Conservation (phyloP, 2,329 filamentous ascomycete species). For the Monilinia fructigena region DNA sequence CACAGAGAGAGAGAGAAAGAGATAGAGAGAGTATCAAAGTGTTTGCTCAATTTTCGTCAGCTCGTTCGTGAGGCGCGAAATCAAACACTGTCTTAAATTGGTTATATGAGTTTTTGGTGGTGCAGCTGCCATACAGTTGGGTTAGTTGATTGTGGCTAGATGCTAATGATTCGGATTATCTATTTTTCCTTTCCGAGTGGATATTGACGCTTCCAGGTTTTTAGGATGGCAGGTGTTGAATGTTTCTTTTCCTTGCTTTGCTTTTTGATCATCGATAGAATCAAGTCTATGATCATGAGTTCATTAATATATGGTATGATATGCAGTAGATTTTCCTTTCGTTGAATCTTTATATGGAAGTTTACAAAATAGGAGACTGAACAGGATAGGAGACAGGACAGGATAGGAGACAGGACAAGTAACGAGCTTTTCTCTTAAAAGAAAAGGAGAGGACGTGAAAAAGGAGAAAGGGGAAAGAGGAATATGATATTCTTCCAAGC, state of each 20-base stretch:
- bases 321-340: too few species aligned
- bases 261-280: too few species aligned
- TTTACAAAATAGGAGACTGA: background rate
- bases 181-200: slow-evolving; percentile 8
- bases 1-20: too few species aligned
- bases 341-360: background rate
- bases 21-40: background rate
- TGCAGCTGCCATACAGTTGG: background rate
- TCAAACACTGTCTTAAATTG: slow-evolving; percentile 6
- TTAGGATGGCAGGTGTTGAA: too few species aligned
- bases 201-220: background rate
- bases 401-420: too few species aligned
- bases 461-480: background rate
- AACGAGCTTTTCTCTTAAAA: background rate
- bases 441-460: background rate
- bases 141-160: background rate
- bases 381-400: too few species aligned
- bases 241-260: too few species aligned
- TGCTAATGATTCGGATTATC: slow-evolving; percentile 8
- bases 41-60: background rate
- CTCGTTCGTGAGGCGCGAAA: background rate
- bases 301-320: too few species aligned
- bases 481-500: too few species aligned
- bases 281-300: too few species aligned
- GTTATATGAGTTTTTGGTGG: slow-evolving; percentile 2